Evolutionary conservation across 1,139 yeast genomes (phyloP), one percentile per base, ranked within the genome.

Genomic region (Geotrichum restrictum): DNA sequence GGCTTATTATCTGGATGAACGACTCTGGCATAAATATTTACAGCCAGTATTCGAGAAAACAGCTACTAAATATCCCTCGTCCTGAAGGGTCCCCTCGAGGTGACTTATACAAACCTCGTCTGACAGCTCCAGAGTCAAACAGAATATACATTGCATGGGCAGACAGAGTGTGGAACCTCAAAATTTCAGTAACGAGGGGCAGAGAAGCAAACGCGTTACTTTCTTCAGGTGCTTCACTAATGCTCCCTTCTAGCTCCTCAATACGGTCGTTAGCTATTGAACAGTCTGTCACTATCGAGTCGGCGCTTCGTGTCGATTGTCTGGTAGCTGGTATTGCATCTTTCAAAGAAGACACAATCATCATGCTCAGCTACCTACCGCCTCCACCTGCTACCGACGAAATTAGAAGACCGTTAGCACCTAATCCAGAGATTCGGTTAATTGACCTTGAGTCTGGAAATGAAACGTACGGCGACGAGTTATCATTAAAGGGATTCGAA

Each of bases 131-230:
- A 0, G 95, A 86, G 59, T 71, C 78, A 0, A 85, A 85, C 63
- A 69, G 89, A 50, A 72, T 89, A 4, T 70, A 87, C 2, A 76
- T 93, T 37, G 96, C 91, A 0, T 93, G 98, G 98, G 88, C 82
- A 2, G 77, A 81, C 58, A 78, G 82, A 57, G 74, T 93, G 1
- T 91, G 96, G 95, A 74, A 80, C 37, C 71, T 91, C 44, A 76
- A 84, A 60, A 73, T 85, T 48, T 56, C 57, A 21, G 56, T 29
- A n/a, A 32, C 19, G 24, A 52, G 31, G 59, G 36, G 36, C 24
- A 36, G 42, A 24, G 54, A 51, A 21, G 10, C 40, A n/a, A 51
- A 51, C 16, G 27, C 33, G 6, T 10, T 51, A 32, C 24, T 54
- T 11, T 38, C 55, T 1, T 54, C 57, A 52, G 72, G 79, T 0